phyloP scores from a whole-genome alignment of 805 yeast species.

The Candida krabiensis region DNA sequence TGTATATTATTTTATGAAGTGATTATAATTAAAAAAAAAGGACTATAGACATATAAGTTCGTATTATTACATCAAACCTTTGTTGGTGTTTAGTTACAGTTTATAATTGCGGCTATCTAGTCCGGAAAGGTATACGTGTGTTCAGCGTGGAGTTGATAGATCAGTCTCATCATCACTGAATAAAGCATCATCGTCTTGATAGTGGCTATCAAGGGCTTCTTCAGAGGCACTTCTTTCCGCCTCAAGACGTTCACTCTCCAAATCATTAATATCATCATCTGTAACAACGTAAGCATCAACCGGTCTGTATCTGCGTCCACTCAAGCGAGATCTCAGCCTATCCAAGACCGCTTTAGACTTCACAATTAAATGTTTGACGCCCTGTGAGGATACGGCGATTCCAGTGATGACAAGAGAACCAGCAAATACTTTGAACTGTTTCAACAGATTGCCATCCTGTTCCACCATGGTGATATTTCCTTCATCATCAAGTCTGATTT shows the following conservation, averaged over 20 bases:
- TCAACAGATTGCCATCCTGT: constrained; percentile 22
- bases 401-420: constrained; percentile 31
- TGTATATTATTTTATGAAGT: too few species aligned
- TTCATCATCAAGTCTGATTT: constrained; percentile 74
- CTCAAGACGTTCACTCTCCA: constrained; percentile 8
- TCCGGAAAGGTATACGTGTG: too few species aligned
- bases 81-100: too few species aligned
- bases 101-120: too few species aligned
- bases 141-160: constrained; percentile 1
- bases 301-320: constrained; percentile 9
- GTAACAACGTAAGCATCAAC: constrained; percentile 23
- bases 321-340: constrained; percentile 7
- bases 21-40: too few species aligned
- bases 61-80: too few species aligned
- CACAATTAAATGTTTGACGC: constrained; percentile 5
- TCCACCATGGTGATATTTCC: constrained; percentile 38
- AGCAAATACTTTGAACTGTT: constrained; percentile 22
- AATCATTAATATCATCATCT: constrained; percentile 20
- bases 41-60: too few species aligned
- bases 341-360: constrained; percentile 10
- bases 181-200: constrained; percentile 21
- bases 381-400: constrained; percentile 31
- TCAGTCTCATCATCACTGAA: constrained; percentile 25
- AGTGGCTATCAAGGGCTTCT: constrained; percentile 16
- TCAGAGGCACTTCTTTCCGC: neutral